These are phyloP conservation scores for Colletotrichum coccodes DNA, from an alignment of 2,329 filamentous ascomycete genomes.

Conservation along the genomic window DNA sequence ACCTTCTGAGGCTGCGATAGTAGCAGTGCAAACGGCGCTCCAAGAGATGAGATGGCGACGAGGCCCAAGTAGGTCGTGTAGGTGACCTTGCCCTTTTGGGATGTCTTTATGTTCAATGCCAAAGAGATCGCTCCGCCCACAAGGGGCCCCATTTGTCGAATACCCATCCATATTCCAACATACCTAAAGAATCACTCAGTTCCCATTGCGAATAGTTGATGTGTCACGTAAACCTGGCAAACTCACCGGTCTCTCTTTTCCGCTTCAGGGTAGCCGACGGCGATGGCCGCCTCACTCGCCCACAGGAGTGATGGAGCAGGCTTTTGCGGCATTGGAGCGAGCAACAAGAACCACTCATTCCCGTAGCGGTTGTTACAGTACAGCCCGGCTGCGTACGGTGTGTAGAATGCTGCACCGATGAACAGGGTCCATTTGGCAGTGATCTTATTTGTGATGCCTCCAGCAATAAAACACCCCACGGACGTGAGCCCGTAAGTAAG, in stretches of 20 bases:
- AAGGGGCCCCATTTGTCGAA: conserved; percentile 37
- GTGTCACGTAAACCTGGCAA: fast-evolving
- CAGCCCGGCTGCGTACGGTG: conserved; percentile 52
- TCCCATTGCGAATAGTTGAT: background rate
- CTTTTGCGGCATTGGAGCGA: no score
- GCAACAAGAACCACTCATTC: conserved; percentile 52
- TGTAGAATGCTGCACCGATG: conserved; percentile 53
- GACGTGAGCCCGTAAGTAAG: conserved; percentile 29
- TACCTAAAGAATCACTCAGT: background rate
- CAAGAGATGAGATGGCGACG: conserved; percentile 58
- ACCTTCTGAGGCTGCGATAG: conserved; percentile 57
- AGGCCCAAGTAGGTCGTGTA: conserved; percentile 56
- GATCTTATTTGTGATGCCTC: conserved; percentile 26
- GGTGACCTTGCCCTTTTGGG: conserved; percentile 48
- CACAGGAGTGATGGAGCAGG: conserved; percentile 47
- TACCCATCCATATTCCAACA: conserved; percentile 27
- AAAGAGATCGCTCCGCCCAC: conserved; percentile 62
- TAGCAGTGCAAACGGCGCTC: conserved; percentile 51
- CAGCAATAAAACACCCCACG: conserved; percentile 26
- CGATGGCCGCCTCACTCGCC: conserved; percentile 49
- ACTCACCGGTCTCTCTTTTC: conserved; percentile 60
- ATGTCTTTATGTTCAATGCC: conserved; percentile 53
- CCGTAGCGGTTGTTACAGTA: conserved; percentile 56
- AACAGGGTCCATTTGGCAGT: conserved; percentile 47
- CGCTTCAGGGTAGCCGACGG: conserved; percentile 72